Evolutionary conservation across 1,284 basidiomycete species (phyloP).

Genomic region (Tilletiopsis washingtonensis): DNA sequence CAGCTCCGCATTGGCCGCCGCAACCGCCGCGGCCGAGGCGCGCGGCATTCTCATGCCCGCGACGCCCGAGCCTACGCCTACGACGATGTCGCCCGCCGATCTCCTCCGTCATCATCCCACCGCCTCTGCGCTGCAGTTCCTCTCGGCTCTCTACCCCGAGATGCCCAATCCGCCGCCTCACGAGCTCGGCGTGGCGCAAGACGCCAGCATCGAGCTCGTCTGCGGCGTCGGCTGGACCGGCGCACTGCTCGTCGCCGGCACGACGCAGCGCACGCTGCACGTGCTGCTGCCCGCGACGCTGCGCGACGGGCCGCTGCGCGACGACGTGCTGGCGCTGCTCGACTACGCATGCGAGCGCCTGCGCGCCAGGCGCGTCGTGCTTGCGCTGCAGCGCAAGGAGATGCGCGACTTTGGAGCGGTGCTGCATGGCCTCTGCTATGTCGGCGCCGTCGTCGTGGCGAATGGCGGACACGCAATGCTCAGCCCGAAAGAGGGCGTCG

Average conservation of each 20-base stretch:
- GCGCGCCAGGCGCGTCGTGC: constrained; percentile 25
- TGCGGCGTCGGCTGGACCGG: constrained; percentile 37
- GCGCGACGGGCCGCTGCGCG: constrained; percentile 22
- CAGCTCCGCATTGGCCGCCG: too few relatives aligned
- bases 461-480: background rate
- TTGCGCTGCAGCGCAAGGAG: constrained; percentile 20
- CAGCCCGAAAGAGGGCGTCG: background rate
- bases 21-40: constrained; percentile 1
- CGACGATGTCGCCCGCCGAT: constrained; percentile 28
- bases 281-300: constrained; percentile 29
- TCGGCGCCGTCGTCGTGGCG: constrained; percentile 31
- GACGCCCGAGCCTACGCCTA: constrained; percentile 20
- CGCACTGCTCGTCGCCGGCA: constrained; percentile 12
- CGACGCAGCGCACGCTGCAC: constrained; percentile 24
- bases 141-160: constrained; percentile 24
- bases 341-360: constrained; percentile 35
- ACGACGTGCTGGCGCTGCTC: constrained; percentile 32
- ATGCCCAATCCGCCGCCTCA: constrained; percentile 9
- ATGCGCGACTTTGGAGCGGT: constrained; percentile 21
- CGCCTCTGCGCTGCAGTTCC: constrained; percentile 21
- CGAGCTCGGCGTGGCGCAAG: constrained; percentile 14
- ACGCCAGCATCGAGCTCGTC: constrained; percentile 35
- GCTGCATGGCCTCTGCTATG: constrained; percentile 38
- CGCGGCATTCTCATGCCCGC: constrained; percentile 19
- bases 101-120: constrained; percentile 26